A percentile compares a stretch with the other conserved stretches of the same genome.
Conservation (phyloP, 2,329 filamentous ascomycete species). For the Fusarium sp. region DNA sequence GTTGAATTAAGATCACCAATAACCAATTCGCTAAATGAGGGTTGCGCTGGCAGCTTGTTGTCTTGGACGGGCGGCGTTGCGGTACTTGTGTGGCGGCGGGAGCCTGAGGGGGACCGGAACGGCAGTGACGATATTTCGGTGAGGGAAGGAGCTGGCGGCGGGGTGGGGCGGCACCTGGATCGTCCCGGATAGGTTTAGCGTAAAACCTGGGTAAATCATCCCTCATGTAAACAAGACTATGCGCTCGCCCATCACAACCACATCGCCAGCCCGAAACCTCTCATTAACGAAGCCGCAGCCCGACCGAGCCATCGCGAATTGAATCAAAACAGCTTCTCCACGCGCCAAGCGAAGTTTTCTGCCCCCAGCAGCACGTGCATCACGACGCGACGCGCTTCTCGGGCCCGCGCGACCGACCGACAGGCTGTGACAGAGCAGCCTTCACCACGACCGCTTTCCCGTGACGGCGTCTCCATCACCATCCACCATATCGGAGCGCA, state of each 20-base stretch:
- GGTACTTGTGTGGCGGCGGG: too few relatives aligned
- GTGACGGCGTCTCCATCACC: slow-evolving; percentile 31
- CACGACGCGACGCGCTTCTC: slow-evolving; percentile 44
- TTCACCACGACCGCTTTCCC: slow-evolving; percentile 30
- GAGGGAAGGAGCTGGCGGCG: slow-evolving; percentile 10
- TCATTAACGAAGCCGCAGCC: slow-evolving; percentile 33
- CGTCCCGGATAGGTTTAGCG: slow-evolving; percentile 41
- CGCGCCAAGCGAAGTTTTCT: slow-evolving; percentile 1
- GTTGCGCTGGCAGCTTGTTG: too few relatives aligned
- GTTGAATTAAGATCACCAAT: too few relatives aligned
- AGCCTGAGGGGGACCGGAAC: not conserved
- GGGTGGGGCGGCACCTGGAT: slow-evolving; percentile 37
- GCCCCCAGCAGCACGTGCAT: slow-evolving; percentile 4
- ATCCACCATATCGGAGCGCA: slow-evolving; percentile 39
- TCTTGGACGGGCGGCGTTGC: too few relatives aligned
- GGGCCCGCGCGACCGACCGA: slow-evolving; percentile 30
- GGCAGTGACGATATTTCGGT: slow-evolving; percentile 31
- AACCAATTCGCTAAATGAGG: too few relatives aligned
- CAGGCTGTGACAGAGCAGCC: not conserved
- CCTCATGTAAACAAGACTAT: slow-evolving; percentile 52
- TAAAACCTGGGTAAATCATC: slow-evolving; percentile 38
- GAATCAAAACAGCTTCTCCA: slow-evolving; percentile 4
- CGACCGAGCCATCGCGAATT: slow-evolving; percentile 36
- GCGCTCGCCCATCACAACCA: slow-evolving; percentile 47
- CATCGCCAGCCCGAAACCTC: slow-evolving; percentile 46